Conservation (phyloP, 495 filamentous ascomycete genomes). For the Cryomyces minteri region DNA sequence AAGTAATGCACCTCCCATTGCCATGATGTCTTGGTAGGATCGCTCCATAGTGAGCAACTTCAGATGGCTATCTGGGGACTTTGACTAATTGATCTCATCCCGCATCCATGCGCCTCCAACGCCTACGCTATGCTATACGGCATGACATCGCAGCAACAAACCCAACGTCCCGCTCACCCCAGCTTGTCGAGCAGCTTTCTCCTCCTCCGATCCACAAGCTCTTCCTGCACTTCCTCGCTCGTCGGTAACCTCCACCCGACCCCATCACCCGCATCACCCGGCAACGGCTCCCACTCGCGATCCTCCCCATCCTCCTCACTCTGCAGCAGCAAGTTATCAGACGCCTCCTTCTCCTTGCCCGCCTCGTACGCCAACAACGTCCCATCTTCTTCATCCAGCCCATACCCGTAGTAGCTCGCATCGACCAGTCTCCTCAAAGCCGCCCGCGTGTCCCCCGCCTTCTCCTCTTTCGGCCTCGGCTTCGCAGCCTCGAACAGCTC, state of each 20-base stretch:
- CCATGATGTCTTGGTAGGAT: too few species aligned
- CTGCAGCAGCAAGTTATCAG: constrained; percentile 38
- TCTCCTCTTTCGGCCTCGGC: constrained; percentile 33
- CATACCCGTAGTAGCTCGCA: constrained; percentile 92
- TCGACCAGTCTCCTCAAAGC: constrained; percentile 75
- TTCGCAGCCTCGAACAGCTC: constrained; percentile 80
- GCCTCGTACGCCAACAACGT: constrained; percentile 65
- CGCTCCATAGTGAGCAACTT: too few species aligned
- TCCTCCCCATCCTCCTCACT: constrained; percentile 20
- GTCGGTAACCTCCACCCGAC: constrained; percentile 70
- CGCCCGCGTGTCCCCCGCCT: constrained; percentile 36
- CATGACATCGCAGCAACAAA: too few species aligned
- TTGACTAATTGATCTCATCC: too few species aligned
- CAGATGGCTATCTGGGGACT: too few species aligned
- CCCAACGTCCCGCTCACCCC: constrained; percentile 23
- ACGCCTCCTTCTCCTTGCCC: constrained; percentile 65
- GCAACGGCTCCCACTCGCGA: constrained; percentile 64
- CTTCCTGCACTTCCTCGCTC: constrained; percentile 78
- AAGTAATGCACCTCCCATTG: background rate
- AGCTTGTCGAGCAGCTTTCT: constrained; percentile 66
- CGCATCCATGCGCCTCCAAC: too few species aligned
- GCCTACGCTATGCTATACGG: too few species aligned
- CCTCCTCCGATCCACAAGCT: constrained; percentile 74
- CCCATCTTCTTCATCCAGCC: constrained; percentile 85
- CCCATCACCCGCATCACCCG: constrained; percentile 73